Evolutionary conservation across 164 flowering plant genomes (phyloP).

Genomic region (Kingdonia uniflora): DNA sequence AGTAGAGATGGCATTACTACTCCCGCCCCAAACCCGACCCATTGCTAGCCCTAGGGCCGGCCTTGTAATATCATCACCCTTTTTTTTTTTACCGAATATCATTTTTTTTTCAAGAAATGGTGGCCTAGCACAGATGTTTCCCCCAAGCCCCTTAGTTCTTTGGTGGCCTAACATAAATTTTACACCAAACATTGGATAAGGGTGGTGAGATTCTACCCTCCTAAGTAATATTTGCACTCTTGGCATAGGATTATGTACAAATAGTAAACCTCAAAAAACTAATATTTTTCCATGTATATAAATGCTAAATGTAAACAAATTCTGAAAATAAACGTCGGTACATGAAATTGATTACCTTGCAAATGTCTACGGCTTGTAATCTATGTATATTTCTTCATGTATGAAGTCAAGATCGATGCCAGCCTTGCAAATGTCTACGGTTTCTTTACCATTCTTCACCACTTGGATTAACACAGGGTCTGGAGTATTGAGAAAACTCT

Average conservation of each 20-base stretch:
- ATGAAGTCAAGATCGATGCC: background rate
- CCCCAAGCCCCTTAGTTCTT: background rate
- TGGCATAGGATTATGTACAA: no score
- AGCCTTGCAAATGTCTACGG: constrained; percentile 1
- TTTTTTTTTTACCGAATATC: no score
- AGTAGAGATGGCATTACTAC: no score
- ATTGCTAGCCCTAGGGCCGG: no score
- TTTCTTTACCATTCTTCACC: constrained; percentile 5
- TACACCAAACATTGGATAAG: background rate
- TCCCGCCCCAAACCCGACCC: no score
- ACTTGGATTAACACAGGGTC: background rate
- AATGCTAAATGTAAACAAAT: background rate
- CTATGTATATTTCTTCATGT: background rate
- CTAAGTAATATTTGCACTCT: no score
- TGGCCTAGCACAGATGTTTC: background rate
- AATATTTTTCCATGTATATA: no score
- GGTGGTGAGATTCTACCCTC: no score
- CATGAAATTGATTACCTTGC: background rate
- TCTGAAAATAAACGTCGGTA: background rate
- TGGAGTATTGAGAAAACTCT: background rate
- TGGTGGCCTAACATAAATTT: background rate
- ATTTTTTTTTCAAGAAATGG: no score
- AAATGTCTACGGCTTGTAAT: background rate
- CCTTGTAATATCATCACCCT: no score
- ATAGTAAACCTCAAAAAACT: no score